Evolutionary conservation across 495 filamentous ascomycete species (phyloP), one percentile per base, ranked within the genome.

Genomic region (Xylaria intraflava): DNA sequence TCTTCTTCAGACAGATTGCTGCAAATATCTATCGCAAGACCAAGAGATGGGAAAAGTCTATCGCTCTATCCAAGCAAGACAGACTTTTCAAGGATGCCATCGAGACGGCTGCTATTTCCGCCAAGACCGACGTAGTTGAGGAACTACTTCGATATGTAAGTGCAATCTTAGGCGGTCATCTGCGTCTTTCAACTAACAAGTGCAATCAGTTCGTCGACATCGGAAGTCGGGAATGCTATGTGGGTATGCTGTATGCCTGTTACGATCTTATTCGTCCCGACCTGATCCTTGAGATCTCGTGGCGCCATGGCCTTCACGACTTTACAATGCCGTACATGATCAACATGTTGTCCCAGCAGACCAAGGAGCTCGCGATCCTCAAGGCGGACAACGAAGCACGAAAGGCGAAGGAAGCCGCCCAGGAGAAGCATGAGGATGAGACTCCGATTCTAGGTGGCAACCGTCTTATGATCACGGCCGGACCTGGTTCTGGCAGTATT

Each of bases 321-420:
- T 97, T 94, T 75, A 94, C 92, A 51, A 97, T 99, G 94, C 94
- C 94, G 14, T 99, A 90, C 77, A 94, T 99, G 90, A 97, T 99
- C 79, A 97, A 96, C 76, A 85, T 90, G 71, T 79, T 97, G 61
- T 85, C 83, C 69, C 88, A 95, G 69, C 91, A 96, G 69, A 88
- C 89, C 46, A 82, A 84, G 27, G 84, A 92, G 19, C 86, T 99
- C 57, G 83, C 89, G 55, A 70, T 72, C 51, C 80, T 99, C 30
- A 92, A 92, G 79, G 89, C 88, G 58, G 94, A 99, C 73, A 97
- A 97, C 67, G 94, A 99, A 68, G 90, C 94, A 66, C 89, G 94
- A 63, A 99, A 97, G 78, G 77, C 80, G 22, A 85, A 83, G 55
- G 94, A 99, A 70, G 82, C 83, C 51, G 84, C 86, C 40, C 85